These are phyloP conservation scores for Grosmannia clavigera DNA, from an alignment of 2,329 filamentous ascomycete genomes.

Conservation along the genomic window DNA sequence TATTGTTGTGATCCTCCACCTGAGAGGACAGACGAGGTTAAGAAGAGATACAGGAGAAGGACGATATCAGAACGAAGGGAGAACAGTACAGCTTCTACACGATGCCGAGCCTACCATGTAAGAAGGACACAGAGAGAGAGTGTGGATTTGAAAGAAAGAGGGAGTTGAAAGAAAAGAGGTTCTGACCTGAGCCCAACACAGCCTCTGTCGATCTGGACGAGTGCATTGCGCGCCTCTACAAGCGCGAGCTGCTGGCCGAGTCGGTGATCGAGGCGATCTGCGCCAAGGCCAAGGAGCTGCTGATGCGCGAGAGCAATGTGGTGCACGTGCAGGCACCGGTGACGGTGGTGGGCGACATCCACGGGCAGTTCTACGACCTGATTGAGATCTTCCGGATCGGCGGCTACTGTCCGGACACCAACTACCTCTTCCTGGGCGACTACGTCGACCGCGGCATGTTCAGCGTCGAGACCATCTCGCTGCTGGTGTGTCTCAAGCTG, in stretches of 20 bases:
- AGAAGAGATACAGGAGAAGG: not conserved
- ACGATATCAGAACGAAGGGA: not conserved
- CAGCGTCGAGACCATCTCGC: constrained; percentile 95
- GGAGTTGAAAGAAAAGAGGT: not conserved
- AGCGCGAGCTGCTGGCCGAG: constrained; percentile 88
- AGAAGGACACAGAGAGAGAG: not conserved
- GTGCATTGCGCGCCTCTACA: constrained; percentile 93
- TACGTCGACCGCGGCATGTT: constrained; percentile 98
- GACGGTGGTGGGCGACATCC: constrained; percentile 95
- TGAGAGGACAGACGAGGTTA: not conserved
- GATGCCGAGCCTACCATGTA: constrained; percentile 23
- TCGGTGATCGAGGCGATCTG: constrained; percentile 98
- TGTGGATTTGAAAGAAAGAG: not conserved
- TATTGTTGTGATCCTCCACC: not conserved
- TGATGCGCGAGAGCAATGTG: constrained; percentile 99
- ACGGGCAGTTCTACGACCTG: constrained; percentile 97
- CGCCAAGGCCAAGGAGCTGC: constrained; percentile 94
- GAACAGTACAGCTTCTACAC: constrained; percentile 4
- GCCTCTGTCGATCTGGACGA: constrained; percentile 96
- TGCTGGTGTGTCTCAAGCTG: constrained; percentile 92
- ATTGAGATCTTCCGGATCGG: constrained; percentile 99
- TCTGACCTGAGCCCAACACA: constrained; percentile 21
- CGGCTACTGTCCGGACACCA: constrained; percentile 93
- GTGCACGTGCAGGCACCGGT: constrained; percentile 93
- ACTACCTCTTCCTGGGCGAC: constrained; percentile 94